These are phyloP conservation scores for Neofusicoccum cordaticola DNA, from an alignment of 2,329 filamentous ascomycete genomes.

Conservation along the genomic window DNA sequence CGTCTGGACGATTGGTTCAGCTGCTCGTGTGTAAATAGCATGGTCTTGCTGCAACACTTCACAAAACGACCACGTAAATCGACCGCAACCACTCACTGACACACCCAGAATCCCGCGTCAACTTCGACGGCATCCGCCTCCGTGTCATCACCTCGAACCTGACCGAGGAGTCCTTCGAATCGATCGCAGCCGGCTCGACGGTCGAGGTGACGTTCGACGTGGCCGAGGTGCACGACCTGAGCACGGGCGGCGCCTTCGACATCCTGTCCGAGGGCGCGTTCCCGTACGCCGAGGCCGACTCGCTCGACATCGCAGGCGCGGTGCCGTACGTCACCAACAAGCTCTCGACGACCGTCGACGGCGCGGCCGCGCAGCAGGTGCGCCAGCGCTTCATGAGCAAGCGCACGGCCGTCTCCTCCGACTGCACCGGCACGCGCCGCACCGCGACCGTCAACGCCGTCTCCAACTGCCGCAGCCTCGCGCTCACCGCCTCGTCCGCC, in stretches of 20 bases:
- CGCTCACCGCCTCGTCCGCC: slow-evolving; percentile 51
- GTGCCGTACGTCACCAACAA: slow-evolving; percentile 60
- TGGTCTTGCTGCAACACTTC: no score
- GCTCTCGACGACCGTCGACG: slow-evolving; percentile 57
- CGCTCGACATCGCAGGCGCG: slow-evolving; percentile 54
- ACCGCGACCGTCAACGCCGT: slow-evolving; percentile 51
- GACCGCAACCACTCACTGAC: neutral
- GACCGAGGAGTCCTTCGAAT: slow-evolving; percentile 50
- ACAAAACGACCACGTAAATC: no score
- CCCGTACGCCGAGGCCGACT: slow-evolving; percentile 52
- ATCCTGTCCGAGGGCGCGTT: slow-evolving; percentile 57
- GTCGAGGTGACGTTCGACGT: slow-evolving; percentile 55
- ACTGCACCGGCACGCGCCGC: slow-evolving; percentile 49
- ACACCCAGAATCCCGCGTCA: slow-evolving; percentile 39
- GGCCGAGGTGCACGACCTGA: slow-evolving; percentile 55
- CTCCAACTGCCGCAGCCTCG: slow-evolving; percentile 53
- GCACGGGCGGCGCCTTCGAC: slow-evolving; percentile 52
- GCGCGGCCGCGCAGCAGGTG: slow-evolving; percentile 51
- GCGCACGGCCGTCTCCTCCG: slow-evolving; percentile 52
- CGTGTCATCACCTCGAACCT: slow-evolving; percentile 47
- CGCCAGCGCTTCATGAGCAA: slow-evolving; percentile 40
- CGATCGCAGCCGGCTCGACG: slow-evolving; percentile 47
- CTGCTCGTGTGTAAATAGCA: no score
- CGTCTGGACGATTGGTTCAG: no score
- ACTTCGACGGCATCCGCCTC: slow-evolving; percentile 55